Percentiles rank a stretch among this genome's conserved stretches.
Conservation (phyloP, 2,329 filamentous ascomycete genomes). For the Fusarium liriodendri region DNA sequence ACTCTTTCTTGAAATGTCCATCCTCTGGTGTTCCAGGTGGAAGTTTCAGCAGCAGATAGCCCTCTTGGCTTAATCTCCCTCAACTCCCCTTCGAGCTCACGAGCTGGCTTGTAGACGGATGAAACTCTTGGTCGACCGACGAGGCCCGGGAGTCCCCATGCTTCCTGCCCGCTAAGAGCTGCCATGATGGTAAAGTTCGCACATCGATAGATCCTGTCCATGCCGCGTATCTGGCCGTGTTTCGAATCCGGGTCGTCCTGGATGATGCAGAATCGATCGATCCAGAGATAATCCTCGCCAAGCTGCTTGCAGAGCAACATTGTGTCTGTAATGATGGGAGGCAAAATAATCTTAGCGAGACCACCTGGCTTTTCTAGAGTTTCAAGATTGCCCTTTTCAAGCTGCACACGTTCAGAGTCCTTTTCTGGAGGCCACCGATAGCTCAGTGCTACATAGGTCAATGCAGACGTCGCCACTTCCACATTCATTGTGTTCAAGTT, state of each 20-base stretch:
- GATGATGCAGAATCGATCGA: slow-evolving; percentile 4
- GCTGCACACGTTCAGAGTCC: not conserved
- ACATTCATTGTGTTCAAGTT: not conserved
- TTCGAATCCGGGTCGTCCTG: not conserved
- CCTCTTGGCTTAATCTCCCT: not conserved
- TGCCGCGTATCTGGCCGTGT: not conserved
- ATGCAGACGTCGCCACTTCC: not conserved
- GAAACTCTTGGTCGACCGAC: not conserved
- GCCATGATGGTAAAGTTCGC: not conserved
- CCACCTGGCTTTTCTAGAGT: not conserved
- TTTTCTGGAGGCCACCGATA: not conserved
- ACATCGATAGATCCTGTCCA: not conserved
- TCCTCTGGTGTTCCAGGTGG: not conserved
- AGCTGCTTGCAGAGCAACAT: not conserved
- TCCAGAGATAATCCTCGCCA: not conserved
- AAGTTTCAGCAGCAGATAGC: not conserved
- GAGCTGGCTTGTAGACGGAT: not conserved
- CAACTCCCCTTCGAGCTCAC: not conserved
- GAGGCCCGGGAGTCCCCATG: not conserved
- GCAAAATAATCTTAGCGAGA: not conserved
- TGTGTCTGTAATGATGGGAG: not conserved
- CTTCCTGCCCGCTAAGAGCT: not conserved
- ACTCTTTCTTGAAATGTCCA: slow-evolving; percentile 2
- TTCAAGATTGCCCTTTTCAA: not conserved
- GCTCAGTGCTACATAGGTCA: not conserved